Evolutionary conservation across 257 asterid species (phyloP).

Genomic region (Osmanthus fragrans): DNA sequence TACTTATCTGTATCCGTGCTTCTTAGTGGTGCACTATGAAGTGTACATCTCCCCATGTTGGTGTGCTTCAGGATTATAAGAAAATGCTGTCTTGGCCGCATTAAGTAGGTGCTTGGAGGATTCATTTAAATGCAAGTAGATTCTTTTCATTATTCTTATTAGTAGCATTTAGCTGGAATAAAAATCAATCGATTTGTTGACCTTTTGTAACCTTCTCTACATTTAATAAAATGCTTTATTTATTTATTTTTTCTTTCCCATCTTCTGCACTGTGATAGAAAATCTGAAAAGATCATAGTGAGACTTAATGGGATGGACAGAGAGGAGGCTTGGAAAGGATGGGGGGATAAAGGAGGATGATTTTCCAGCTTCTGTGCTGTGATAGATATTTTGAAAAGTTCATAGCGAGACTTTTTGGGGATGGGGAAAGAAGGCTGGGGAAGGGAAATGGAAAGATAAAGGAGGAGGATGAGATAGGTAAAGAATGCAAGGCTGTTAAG

Average conservation of each 20-base stretch:
- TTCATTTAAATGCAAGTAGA: background rate
- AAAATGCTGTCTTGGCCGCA: background rate
- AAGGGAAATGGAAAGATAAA: background rate
- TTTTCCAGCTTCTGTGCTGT: background rate
- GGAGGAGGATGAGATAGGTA: background rate
- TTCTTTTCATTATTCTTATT: background rate
- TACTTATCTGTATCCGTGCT: no score
- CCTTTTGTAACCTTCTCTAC: slow-evolving; percentile 5
- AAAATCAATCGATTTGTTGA: background rate
- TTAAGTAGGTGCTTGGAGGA: slow-evolving; percentile 14
- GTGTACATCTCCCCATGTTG: slow-evolving; percentile 14
- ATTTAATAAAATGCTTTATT: background rate
- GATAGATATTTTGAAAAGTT: background rate
- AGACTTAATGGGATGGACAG: background rate
- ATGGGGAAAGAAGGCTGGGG: background rate
- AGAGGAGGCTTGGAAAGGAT: background rate
- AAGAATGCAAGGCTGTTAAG: background rate
- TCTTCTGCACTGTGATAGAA: background rate
- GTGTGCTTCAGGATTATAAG: slow-evolving; percentile 9
- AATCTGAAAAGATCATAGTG: background rate
- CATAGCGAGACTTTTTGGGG: background rate
- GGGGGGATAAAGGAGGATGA: background rate
- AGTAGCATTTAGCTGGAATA: slow-evolving; percentile 1
- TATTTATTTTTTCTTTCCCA: background rate
- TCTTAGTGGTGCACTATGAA: background rate